A percentile compares a stretch with the other conserved stretches of the same genome.
These are phyloP conservation scores for Peniophora sp. DNA, from an alignment of 1,284 basidiomycete genomes.

Conservation along the genomic window DNA sequence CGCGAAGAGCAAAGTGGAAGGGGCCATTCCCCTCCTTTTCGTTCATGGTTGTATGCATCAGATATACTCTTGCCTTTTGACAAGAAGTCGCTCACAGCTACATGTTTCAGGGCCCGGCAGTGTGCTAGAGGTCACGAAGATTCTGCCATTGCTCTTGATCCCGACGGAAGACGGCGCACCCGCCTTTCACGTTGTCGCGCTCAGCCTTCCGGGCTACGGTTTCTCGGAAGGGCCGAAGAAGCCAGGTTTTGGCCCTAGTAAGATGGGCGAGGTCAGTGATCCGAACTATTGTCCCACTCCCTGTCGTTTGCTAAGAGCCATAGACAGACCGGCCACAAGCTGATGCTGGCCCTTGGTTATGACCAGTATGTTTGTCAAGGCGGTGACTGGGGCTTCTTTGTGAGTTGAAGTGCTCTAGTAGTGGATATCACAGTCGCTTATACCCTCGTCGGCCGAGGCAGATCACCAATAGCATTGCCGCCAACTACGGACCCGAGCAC, in stretches of 20 bases:
- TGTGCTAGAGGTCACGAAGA: constrained; percentile 47
- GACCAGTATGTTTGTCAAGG: constrained; percentile 39
- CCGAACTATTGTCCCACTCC: too few species aligned
- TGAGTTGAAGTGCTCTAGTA: too few species aligned
- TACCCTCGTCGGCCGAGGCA: too few species aligned
- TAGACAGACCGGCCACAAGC: constrained; percentile 29
- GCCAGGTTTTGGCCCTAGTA: constrained; percentile 23
- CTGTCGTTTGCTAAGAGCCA: constrained; percentile 6
- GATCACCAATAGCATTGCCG: constrained; percentile 22
- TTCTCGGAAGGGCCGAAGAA: constrained; percentile 40
- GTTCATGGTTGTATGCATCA: constrained; percentile 38
- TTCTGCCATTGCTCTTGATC: constrained; percentile 40
- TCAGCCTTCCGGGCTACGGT: constrained; percentile 46
- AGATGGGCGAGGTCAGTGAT: constrained; percentile 24
- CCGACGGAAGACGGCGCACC: constrained; percentile 33
- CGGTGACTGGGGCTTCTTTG: constrained; percentile 32
- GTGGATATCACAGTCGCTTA: not conserved
- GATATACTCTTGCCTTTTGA: not conserved
- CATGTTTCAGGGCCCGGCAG: constrained; percentile 48
- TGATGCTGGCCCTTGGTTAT: constrained; percentile 39
- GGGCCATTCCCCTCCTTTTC: constrained; percentile 39
- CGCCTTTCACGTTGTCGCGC: constrained; percentile 49
- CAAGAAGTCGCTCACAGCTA: not conserved
- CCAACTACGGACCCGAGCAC: constrained; percentile 20
- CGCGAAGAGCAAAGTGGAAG: constrained; percentile 4